Evolutionary conservation across 2,329 filamentous ascomycete species (phyloP), one percentile per base, ranked within the genome.

Genomic region (Ceratocystis papillata): DNA sequence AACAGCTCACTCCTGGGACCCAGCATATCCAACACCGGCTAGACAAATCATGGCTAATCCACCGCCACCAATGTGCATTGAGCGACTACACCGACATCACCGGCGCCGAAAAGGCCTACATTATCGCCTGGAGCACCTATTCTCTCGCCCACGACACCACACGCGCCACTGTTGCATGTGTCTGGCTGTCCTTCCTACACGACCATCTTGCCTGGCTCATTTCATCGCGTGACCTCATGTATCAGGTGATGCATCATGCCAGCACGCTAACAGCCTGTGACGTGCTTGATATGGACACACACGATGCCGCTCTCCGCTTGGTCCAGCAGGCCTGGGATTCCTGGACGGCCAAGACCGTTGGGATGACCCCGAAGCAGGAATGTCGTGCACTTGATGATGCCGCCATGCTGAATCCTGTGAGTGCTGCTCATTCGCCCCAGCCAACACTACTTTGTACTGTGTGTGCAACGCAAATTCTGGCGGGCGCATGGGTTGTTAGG

Each of bases 31-130:
- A 68, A 57, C 78, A 79, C 1, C 75, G 75, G 22, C 72, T 74
- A 3, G 80, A 83, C 70, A 78, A 79, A 66, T 74, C 75, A 25
- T 85, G 83, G 83, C 75, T 84, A 6, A 76, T 83, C 37, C 81
- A 83, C 68, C 84, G 84, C 72, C 82, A 85, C 67, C 78, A 80
- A 6, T 81, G 85, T 66, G 80, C 79, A 64, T 79, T 85, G 65
- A 76, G 77, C 33, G 83, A 85, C 68, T 84, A 82, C 70, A 79
- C 78, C 7, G 82, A 85, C 69, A 77, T 85, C 30, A 79, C 79
- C 12, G 71, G 75, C 2, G 74, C 77, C 17, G 82, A 85, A 70
- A 82, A 81, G 71, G 82, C 84, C 68, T 85, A 81, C 67, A 81
- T 85, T 65, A 77, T 78, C 69, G 79, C 81, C 69, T 85, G 82